phyloP scores from a whole-genome alignment of 1,284 basidiomycete genomes.

The Irpex rosettiformis region DNA sequence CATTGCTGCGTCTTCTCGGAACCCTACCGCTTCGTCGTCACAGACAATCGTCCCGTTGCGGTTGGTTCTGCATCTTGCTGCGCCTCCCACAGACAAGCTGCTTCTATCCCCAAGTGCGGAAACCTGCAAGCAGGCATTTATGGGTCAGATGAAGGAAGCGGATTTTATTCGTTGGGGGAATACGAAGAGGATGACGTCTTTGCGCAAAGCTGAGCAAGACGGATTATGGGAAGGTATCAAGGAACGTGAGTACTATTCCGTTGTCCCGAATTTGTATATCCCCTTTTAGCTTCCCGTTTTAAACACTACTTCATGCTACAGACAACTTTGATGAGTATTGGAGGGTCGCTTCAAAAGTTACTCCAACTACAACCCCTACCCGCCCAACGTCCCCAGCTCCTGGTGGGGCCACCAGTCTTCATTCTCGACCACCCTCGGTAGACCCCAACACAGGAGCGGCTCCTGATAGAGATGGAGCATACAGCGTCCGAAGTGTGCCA shows the following conservation, averaged over 20 bases:
- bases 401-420: conserved; percentile 48
- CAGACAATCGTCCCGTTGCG: conserved; percentile 60
- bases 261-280: neutral
- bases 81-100: conserved; percentile 82
- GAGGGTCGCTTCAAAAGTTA: conserved; percentile 86
- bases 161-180: conserved; percentile 95
- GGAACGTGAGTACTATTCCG: conserved; percentile 65
- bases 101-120: conserved; percentile 77
- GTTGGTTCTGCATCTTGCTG: conserved; percentile 80
- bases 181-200: conserved; percentile 85
- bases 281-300: no score
- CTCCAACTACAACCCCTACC: conserved; percentile 58
- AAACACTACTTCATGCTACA: no score
- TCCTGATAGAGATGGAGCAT: conserved; percentile 70
- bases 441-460: conserved; percentile 47
- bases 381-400: conserved; percentile 51
- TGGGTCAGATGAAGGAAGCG: conserved; percentile 92
- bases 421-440: conserved; percentile 65
- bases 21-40: conserved; percentile 37
- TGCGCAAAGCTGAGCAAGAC: conserved; percentile 88
- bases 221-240: conserved; percentile 92
- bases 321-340: conserved; percentile 96
- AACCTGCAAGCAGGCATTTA: conserved; percentile 85
- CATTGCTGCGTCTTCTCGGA: conserved; percentile 54
- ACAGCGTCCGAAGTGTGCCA: conserved; percentile 83